Evolutionary conservation across 139 green algal species (phyloP), one percentile per base, ranked within the genome.

Genomic region (Tetradesmus obliquus): DNA sequence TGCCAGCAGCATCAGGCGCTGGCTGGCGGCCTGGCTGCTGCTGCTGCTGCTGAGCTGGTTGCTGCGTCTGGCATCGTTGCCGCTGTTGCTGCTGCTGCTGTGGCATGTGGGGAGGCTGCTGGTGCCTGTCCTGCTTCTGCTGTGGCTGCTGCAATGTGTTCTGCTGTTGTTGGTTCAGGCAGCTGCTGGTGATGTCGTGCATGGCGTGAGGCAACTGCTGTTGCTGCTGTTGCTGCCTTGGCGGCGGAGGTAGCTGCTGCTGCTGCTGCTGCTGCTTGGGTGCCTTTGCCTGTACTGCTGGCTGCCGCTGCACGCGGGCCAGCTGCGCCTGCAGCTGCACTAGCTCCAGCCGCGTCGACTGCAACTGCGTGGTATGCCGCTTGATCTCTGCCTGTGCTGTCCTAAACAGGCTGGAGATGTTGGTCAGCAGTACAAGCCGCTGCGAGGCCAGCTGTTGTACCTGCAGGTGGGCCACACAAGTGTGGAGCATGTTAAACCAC

Each of bases 321-420:
- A 90, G 86, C 79, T 79, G 76, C 0, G 62, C 55, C 66, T 89
- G 53, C 3, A 89, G 54, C 13, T 66, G 53, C 0, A 19, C n/a
- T 0, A 92, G 6, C 82, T 92, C 89, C 60, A 82, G 4, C 19
- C 89, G 89, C 1, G 82, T 45, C 2, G 15, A 32, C 66, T 84
- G 62, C 69, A 92, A 82, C 69, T 88, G 81, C 20, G 20, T n/a
- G 62, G 74, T 15, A 15, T 83, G 81, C 62, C 96, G 91, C 20
- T 96, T 91, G 53, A 98, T 86, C 91, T 98, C 97, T 79, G 94
- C 80, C 72, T 96, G 96, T 17, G 97, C 97, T 53, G 97, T 98
- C 58, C 96, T 96, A 91, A 94, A 98, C 0, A 97, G 92, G 15
- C 60, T 87, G 1, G 94, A 97, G 4, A 98, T 96, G 93, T 98